Evolutionary conservation across 192 early-diverging fungal species (phyloP), one percentile per base, ranked within the genome.

Genomic region (Coemansia sp.): DNA sequence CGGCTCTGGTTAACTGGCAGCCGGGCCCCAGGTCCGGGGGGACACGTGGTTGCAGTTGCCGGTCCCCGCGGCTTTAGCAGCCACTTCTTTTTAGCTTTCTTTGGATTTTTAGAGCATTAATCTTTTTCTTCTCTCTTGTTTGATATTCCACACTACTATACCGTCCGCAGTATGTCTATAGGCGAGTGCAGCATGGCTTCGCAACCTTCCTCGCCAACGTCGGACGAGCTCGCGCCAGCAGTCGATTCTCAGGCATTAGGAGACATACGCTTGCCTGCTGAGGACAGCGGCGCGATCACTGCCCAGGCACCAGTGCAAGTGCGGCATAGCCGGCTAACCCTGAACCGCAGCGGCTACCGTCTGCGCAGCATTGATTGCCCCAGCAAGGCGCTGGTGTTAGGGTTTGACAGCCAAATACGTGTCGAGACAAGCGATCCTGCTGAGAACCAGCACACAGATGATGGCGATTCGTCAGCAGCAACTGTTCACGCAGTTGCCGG

Each of bases 321-420:
- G 14, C 14, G 28, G 17, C 45, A 19, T 12, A 66, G 73, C 44
- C 42, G 25, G 2, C 38, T 76, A 17, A 59, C 54, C 5, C n/a
- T 69, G 12, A 11, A 50, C 28, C 48, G 60, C 4, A 29, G 32
- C 4, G 73, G 73, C 3, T 76, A 76, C 39, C 49, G 20, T 9
- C 27, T 76, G 14, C 73, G 49, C 23, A 76, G 73, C 50, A 36
- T 59, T 42, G 59, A 76, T 43, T 28, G 31, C 29, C 55, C 67
- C 14, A 27, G 31, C 31, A 55, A 19, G 31, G 19, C 45, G 14
- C 55, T 76, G 38, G 28, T 56, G n/a, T 14, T 76, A 26, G 44
- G 36, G 20, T 69, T 76, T 50, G 23, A 23, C 19, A 19, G 31
- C 28, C 21, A 25, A 1, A 14, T 10, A 20, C 10, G 20, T 30